phyloP scores from a whole-genome alignment of 2,329 filamentous ascomycete genomes.

The Eurotiales sp. region DNA sequence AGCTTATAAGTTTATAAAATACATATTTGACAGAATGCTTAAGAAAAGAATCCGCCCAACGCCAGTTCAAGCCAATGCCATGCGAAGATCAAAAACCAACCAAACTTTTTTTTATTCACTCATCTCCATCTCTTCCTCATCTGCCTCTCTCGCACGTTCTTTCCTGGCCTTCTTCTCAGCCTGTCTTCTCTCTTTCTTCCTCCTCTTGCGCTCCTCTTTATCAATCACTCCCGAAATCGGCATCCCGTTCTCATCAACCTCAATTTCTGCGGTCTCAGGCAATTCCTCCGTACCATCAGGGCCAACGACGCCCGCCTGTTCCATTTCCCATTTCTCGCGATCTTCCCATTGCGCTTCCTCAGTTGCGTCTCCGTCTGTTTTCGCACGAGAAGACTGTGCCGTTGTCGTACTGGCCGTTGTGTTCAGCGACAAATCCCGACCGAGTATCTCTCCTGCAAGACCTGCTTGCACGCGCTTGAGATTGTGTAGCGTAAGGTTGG shows the following conservation, averaged over 20 bases:
- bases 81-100: background rate
- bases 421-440: conserved; percentile 36
- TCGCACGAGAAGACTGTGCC: conserved; percentile 12
- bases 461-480: conserved; percentile 44
- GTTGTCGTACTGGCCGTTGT: conserved; percentile 22
- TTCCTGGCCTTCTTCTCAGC: conserved; percentile 39
- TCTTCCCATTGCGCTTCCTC: conserved; percentile 28
- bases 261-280: conserved; percentile 25
- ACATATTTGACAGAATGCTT: background rate
- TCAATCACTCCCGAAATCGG: conserved; percentile 33
- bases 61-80: conserved; percentile 5
- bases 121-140: conserved; percentile 13
- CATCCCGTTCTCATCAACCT: conserved; percentile 34
- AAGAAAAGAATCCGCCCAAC: conserved; percentile 1
- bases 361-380: conserved; percentile 24
- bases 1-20: background rate
- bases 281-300: conserved; percentile 8
- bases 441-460: conserved; percentile 39
- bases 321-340: conserved; percentile 32
- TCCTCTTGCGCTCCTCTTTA: conserved; percentile 52
- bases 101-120: conserved; percentile 8
- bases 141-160: conserved; percentile 23
- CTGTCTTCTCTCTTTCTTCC: conserved; percentile 53
- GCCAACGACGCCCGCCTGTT: conserved; percentile 23
- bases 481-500: conserved; percentile 43